Base-by-base conservation (phyloP, 23 red algal species). In the Gracilariopsis chorda region DNA sequence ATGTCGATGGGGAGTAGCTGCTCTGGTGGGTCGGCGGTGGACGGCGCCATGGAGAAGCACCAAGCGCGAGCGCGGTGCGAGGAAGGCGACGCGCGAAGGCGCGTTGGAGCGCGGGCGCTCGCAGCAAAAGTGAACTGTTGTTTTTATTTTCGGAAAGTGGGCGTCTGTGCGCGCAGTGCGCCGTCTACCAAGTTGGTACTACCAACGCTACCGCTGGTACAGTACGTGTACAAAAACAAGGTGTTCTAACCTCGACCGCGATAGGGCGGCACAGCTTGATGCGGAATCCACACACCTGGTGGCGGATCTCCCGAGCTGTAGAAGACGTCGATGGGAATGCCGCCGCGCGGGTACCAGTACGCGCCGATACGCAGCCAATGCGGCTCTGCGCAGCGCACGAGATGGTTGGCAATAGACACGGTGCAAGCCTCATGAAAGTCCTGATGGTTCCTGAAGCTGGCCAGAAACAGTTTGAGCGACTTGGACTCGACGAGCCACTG, bases 401-500 rank as follows among this genome's bases (percentile, higher is more conserved):
- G 67, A 25, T 51, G 52, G 25, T 35, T 57, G 30, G 73, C 96
- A 36, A 98, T 91, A 36, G 56, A 42, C 46, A 98, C 87, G 73
- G 96, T 95, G 91, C 96, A 98, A 36, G 93, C 92, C 91, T 98
- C 96, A 59, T 98, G 96, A 64, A 98, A 98, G 78, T 98, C 96
- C 41, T 90, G 92, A 53, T 98, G 96, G 71, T 98, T 98, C 42
- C 96, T 93, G 87, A 94, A 98, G 36, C 89, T 94, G 43, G 89
- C 83, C 65, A 98, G 62, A 59, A 88, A 98, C 28, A 98, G 83
- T 77, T 98, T 98, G 55, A 98, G 93, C 35, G 71, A 84, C 81
- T 98, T 98, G 78, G 92, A 95, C 84, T 98, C 96, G 37, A 98
- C 58, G 25, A 98, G 94, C 96, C 84, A 94, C 49, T 84, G 72